Evolutionary conservation across 2,329 filamentous ascomycete species (phyloP).

Genomic region (Sporothrix globosa): DNA sequence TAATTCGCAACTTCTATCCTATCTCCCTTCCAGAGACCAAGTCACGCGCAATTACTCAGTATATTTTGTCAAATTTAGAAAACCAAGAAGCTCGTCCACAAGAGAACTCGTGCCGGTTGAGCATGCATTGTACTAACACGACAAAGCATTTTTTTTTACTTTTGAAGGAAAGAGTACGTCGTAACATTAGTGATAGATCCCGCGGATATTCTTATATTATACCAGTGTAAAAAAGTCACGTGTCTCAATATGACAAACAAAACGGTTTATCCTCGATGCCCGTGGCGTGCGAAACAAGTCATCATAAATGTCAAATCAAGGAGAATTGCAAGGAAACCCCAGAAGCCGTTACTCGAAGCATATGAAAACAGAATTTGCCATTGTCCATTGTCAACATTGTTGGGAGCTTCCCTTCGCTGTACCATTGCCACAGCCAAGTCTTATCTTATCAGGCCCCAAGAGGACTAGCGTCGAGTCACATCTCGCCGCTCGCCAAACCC

Average conservation of each 20-base stretch:
- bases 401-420: conserved; percentile 4
- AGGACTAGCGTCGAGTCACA: conserved; percentile 34
- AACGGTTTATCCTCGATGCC: not conserved
- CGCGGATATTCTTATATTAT: too few species aligned
- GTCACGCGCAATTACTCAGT: too few species aligned
- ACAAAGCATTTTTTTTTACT: too few species aligned
- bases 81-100: too few species aligned
- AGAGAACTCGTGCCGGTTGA: too few species aligned
- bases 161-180: too few species aligned
- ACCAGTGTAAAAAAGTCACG: not conserved
- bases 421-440: not conserved
- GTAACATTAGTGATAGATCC: too few species aligned
- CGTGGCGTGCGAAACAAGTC: not conserved
- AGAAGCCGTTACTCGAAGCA: not conserved
- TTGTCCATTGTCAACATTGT: conserved; percentile 13
- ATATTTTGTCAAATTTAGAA: too few species aligned
- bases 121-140: too few species aligned
- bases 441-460: conserved; percentile 35
- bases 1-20: too few species aligned
- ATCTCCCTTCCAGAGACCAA: too few species aligned
- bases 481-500: conserved; percentile 32
- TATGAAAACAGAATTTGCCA: conserved; percentile 19
- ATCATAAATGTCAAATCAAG: not conserved
- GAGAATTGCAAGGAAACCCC: not conserved
- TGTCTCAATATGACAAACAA: not conserved